Evolutionary conservation across 805 yeast genomes (phyloP), one percentile per base, ranked within the genome.

Genomic region (Ogataea paradorogensis): DNA sequence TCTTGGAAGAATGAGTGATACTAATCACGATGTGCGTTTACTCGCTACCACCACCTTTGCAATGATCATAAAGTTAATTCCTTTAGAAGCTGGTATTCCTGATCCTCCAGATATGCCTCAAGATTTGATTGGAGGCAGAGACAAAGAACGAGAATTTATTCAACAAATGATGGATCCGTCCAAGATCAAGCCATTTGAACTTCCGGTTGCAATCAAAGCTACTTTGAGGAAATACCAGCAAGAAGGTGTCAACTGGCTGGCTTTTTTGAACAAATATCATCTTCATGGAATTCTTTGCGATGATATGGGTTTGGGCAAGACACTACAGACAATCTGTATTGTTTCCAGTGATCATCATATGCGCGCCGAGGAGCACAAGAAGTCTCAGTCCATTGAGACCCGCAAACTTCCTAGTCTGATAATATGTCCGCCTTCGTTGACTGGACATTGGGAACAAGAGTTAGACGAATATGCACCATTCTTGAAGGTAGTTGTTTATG

Each of bases 391-490:
- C 0, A 67, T 70, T 9, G 95, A 89, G 52, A 76, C 74, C 25
- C 71, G 95, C 45, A 81, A 76, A 23, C 69, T 93, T 16, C 95
- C 98, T 1, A 79, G 96, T 0, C 66, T 93, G 50, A 80, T 93
- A 34, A 76, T 93, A 13, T 93, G 99, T 66, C 99, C 99, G 1
- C 97, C 99, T 0, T 88, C 98, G 1, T 75, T 93, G 51, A 90
- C 97, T 2, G 99, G 99, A 15, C 99, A 93, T 63, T 93, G 99
- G 99, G 95, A 88, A 59, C 96, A 88, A 59, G 99, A 93, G 63
- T 70, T 93, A 50, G 76, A 78, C 45, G 89, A 85, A 47, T 93
- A 89, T 61, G 85, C 97, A 0, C 96, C 98, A 30, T 84, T 84
- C 48, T 69, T 93, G 66, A 80, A 76, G 30, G 84, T 87, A 5